Evolutionary conservation across 352 stramenopile species (phyloP).

Genomic region (Pythium monospermum): DNA sequence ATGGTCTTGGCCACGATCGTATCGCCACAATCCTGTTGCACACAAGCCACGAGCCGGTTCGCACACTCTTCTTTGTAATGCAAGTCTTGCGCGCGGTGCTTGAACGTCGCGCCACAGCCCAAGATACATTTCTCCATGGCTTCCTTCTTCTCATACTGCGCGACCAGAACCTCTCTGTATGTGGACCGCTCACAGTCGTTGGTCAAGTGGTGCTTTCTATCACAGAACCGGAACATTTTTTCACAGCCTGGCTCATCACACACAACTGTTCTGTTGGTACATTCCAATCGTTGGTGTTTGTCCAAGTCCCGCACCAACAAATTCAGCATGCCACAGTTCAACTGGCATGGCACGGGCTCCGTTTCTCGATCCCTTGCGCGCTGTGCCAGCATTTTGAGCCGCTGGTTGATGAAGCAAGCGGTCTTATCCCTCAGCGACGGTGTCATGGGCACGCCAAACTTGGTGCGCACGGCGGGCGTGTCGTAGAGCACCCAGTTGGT

Average conservation of each 20-base stretch:
- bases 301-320: slow-evolving; percentile 41
- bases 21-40: slow-evolving; percentile 38
- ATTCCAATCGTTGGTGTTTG: slow-evolving; percentile 41
- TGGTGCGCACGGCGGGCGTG: slow-evolving; percentile 32
- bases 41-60: slow-evolving; percentile 44
- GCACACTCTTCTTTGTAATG: slow-evolving; percentile 45
- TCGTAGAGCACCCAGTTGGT: slow-evolving; percentile 51
- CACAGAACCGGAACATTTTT: slow-evolving; percentile 26
- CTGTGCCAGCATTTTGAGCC: slow-evolving; percentile 56
- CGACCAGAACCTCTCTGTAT: slow-evolving; percentile 37
- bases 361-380: slow-evolving; percentile 41
- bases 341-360: slow-evolving; percentile 34
- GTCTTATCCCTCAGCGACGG: slow-evolving; percentile 60
- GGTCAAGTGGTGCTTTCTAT: slow-evolving; percentile 27
- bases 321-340: slow-evolving; percentile 35
- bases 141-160: slow-evolving; percentile 32
- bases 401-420: slow-evolving; percentile 63
- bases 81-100: slow-evolving; percentile 25
- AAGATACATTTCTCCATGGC: slow-evolving; percentile 39
- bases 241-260: slow-evolving; percentile 49
- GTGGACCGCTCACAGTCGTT: slow-evolving; percentile 33
- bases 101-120: slow-evolving; percentile 29
- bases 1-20: slow-evolving; percentile 45
- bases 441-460: slow-evolving; percentile 50
- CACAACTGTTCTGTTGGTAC: slow-evolving; percentile 42